These are phyloP conservation scores for Ramichloridium luteum DNA, from an alignment of 2,329 filamentous ascomycete species.

Conservation along the genomic window DNA sequence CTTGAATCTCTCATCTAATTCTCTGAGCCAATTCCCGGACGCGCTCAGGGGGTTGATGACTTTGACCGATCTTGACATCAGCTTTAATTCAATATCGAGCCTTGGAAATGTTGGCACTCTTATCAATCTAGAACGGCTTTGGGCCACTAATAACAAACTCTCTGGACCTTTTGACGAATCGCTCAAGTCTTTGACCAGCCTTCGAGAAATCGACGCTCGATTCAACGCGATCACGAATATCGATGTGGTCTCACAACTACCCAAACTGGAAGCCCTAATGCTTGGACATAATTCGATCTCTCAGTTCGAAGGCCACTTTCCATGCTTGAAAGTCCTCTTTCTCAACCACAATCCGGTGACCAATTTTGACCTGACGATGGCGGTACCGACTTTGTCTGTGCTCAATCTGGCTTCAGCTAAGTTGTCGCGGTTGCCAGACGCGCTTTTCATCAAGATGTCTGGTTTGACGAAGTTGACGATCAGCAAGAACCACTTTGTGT, in stretches of 20 bases:
- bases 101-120: conserved; percentile 73
- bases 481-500: conserved; percentile 92
- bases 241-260: conserved; percentile 71
- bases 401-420: conserved; percentile 88
- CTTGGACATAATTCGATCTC: conserved; percentile 90
- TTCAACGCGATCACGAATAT: conserved; percentile 87
- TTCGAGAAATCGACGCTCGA: conserved; percentile 87
- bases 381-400: conserved; percentile 69
- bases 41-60: conserved; percentile 74
- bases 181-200: conserved; percentile 59
- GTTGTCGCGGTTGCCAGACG: conserved; percentile 73
- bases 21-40: conserved; percentile 68
- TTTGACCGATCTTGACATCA: conserved; percentile 85
- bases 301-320: conserved; percentile 79
- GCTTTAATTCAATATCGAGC: conserved; percentile 79
- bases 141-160: conserved; percentile 91
- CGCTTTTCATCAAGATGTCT: conserved; percentile 74
- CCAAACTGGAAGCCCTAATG: conserved; percentile 74
- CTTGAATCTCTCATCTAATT: conserved; percentile 89
- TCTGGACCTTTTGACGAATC: conserved; percentile 56
- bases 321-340: conserved; percentile 69
- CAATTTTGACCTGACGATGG: conserved; percentile 69
- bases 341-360: conserved; percentile 93
- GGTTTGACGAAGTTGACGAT: conserved; percentile 79
- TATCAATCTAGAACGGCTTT: conserved; percentile 70